These are phyloP conservation scores for Sugiyamaella valdiviana DNA, from an alignment of 805 yeast genomes.

Conservation along the genomic window DNA sequence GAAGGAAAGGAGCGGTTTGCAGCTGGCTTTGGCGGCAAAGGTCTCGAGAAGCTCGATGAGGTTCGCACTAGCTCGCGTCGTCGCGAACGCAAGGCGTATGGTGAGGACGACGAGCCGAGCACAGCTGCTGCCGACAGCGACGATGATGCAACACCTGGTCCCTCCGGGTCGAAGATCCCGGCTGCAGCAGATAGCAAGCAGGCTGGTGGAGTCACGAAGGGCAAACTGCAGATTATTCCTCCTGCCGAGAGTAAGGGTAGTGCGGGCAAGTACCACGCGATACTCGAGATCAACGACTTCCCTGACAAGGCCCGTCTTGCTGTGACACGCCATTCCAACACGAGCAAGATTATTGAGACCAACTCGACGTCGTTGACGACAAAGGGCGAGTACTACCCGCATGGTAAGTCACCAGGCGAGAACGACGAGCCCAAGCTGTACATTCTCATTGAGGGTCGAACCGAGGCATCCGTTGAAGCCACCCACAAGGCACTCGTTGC, in stretches of 20 bases:
- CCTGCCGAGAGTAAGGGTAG: too few relatives aligned
- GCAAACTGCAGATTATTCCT: too few relatives aligned
- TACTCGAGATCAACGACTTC: conserved; percentile 72
- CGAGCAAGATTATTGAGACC: conserved; percentile 58
- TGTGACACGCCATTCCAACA: conserved; percentile 54
- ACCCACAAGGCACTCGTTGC: conserved; percentile 56
- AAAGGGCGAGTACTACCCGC: conserved; percentile 70
- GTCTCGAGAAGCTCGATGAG: conserved; percentile 70
- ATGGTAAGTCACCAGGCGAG: conserved; percentile 48
- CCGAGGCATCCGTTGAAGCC: conserved; percentile 48
- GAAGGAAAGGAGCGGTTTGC: conserved; percentile 54
- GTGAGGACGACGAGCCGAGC: conserved; percentile 34
- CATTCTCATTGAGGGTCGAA: conserved; percentile 68
- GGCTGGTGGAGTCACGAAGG: conserved; percentile 15
- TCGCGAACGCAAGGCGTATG: conserved; percentile 46
- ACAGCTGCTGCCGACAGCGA: conserved; percentile 28
- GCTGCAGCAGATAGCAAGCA: too few relatives aligned
- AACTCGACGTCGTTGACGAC: conserved; percentile 74
- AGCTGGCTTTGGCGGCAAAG: conserved; percentile 78
- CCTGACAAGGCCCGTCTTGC: conserved; percentile 45
- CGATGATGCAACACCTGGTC: conserved; percentile 15
- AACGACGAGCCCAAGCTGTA: conserved; percentile 69
- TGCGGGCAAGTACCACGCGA: conserved; percentile 54
- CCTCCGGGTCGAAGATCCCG: too few relatives aligned
- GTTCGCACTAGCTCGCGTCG: conserved; percentile 46